Base-by-base conservation (phyloP, 1,139 yeast species). In the Candida tropicalis region DNA sequence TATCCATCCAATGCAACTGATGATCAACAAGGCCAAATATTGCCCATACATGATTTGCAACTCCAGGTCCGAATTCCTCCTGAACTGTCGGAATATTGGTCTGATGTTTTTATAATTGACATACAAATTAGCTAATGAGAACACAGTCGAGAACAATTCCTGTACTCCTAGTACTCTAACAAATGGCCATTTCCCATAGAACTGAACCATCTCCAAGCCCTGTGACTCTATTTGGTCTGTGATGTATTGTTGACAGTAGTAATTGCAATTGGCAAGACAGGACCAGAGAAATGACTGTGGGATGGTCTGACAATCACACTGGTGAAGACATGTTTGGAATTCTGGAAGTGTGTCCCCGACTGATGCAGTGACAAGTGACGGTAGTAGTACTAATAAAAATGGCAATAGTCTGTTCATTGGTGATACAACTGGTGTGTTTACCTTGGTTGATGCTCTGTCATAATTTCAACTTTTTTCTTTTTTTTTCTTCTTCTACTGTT, bases 101-200 rank as follows among this genome's bases (percentile, higher is more conserved):
- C 45, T 42, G 38, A 66, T 53, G 49, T 65, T 70, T 26, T 46
- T 49, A 46, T 63, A 70, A 51, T 68, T 70, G 38, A 65, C 64
- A 39, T 60, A 60, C n/a, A 71, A 60, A 47, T 73, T 73, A 9
- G 66, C 68, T 24, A 69, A 22, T 8, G 75, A 70, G 47, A 73
- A 72, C 5, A 72, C 24, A 9, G 62, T 64, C 42, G 72, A 65
- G 37, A 63, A 62, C 26, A 71, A 34, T 49, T 73, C 79, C 28
- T 73, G 73, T 17, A 68, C 55, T 1, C 77, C 77, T 15, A 64
- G 54, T 2, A 70, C 53, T 35, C 76, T 54, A 9, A 43, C 46
- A 47, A 73, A 73, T 3, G 78, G 78, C 79, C 79, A 73, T 49
- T 73, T 73, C 7, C 79, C 79, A 44, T 63, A 60, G 48, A 71